Base-by-base conservation (phyloP, 495 filamentous ascomycete genomes). In the Podospora sp. region DNA sequence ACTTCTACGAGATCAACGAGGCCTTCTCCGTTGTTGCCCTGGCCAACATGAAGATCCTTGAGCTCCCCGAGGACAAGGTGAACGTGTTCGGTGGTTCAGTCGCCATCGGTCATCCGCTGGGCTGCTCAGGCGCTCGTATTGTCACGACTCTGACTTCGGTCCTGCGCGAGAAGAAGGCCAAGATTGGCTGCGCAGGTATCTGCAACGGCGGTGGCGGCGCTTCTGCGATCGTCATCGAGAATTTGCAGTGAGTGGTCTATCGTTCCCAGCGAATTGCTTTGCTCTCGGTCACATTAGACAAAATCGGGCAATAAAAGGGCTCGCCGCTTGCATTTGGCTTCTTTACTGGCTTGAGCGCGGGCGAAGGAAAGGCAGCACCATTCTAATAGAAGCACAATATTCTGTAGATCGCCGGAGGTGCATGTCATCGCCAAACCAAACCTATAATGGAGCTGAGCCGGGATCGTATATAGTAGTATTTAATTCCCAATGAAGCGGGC, bases 1-100 rank as follows among this genome's bases (percentile, higher is more conserved):
- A 97, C 73, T 94, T 89, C 69, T 98, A 94, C 73, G 95, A 99
- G 85, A 97, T 99, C 84, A 99, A 99, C 80, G 95, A 99, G 82
- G 95, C 95, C 6, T 99, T 99, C 85, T 93, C 90, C 52, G 95
- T 99, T 25, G 95, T 99, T 55, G 94, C 95, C 18, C 82, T 98
- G 57, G 94, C 95, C 65, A 99, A 99, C 80, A 86, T 96, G 81
- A 97, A 97, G 84, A 74, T 98, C 49, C 88, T 99, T 33, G 82
- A 81, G 60, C 76, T 99, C 56, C 80, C 83, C 58, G 88, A 91
- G 69, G 91, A 92, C 40, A 96, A 94, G 81, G 94, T 99, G 68
- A 99, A 99, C 80, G 83, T 97, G 24, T 94, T 96, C 71, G 95
- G 95, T 68, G 95, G 95, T 73, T 92, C 96, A 53, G 95, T 99